Evolutionary conservation across 495 filamentous ascomycete genomes (phyloP), one percentile per base, ranked within the genome.

Genomic region (Choiromyces venosus): DNA sequence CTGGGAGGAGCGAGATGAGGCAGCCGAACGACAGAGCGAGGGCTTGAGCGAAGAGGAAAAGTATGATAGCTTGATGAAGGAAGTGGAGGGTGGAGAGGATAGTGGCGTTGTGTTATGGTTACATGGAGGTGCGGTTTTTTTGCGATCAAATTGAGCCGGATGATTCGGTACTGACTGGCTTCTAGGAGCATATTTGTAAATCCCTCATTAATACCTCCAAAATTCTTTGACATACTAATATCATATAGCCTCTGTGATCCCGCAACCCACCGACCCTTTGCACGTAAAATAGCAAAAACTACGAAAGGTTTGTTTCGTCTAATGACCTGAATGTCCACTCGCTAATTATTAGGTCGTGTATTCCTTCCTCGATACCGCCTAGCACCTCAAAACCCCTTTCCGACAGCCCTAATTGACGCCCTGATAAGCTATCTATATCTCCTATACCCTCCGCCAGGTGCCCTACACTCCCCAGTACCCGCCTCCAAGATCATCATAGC

Each of bases 341-440:
- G 16, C 64, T 21, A 72, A 36, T 65, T 38, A 40, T 2, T 33
- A 77, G 75, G 74, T 29, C 88, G 90, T 29, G 88, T 88, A 44
- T 90, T 94, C 82, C 90, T 87, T 56, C 89, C 96, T 16, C 89
- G 93, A n/a, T 98, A 98, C 82, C 88, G 94, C 29, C 87, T 98
- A 2, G 88, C 93, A 12, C 94, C 94, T 8, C 92, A 96, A 79
- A 83, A 91, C 72, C 87, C 93, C 14, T 97, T 97, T 82, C 93
- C 93, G 10, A 86, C 91, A 0, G 91, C 92, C 6, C 83, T 98
- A 12, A 85, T 97, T 52, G 94, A 98, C 76, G 91, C 89, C n/a
- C 82, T 97, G 6, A 85, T 90, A 25, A 89, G 91, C 1, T 98
- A 98, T 77, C 86, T 98, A 12, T 89, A 87, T 3, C 88, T 98